These are phyloP conservation scores for Lactarius sanguifluus DNA, from an alignment of 768 basidiomycete genomes.

Conservation along the genomic window DNA sequence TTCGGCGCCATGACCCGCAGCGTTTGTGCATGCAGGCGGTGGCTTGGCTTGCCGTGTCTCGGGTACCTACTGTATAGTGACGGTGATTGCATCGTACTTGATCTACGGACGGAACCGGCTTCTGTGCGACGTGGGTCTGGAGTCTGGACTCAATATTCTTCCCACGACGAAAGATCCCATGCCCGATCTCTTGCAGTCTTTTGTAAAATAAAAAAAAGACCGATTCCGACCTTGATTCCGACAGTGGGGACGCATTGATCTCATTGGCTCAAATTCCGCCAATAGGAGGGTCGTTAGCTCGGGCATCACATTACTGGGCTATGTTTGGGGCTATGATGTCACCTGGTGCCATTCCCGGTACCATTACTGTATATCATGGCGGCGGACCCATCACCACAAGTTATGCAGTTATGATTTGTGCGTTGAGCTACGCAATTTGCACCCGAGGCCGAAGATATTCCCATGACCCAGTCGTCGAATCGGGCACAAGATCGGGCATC, in stretches of 20 bases:
- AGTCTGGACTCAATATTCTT: too few species aligned
- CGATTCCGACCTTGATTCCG: too few species aligned
- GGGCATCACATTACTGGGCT: too few species aligned
- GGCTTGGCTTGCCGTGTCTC: conserved; percentile 35
- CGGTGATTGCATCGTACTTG: conserved; percentile 51
- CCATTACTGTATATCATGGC: not conserved
- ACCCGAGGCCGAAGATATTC: conserved; percentile 54
- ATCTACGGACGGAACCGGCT: conserved; percentile 25
- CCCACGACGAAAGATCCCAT: too few species aligned
- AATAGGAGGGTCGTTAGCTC: conserved; percentile 35
- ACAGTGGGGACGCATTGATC: too few species aligned
- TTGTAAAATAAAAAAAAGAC: too few species aligned
- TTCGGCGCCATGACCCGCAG: conserved; percentile 25
- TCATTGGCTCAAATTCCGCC: conserved; percentile 52
- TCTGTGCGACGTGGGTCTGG: conserved; percentile 4
- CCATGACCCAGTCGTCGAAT: conserved; percentile 47
- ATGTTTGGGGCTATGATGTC: too few species aligned
- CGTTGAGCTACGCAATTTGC: conserved; percentile 50
- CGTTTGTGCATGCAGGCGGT: conserved; percentile 43
- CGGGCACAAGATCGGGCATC: not conserved
- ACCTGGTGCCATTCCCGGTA: not conserved
- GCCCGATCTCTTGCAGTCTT: too few species aligned
- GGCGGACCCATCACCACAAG: conserved; percentile 45
- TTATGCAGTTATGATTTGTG: conserved; percentile 52
- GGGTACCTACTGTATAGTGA: conserved; percentile 45